phyloP scores from a whole-genome alignment of 441 rosid genomes.

The Daphne laureola region DNA sequence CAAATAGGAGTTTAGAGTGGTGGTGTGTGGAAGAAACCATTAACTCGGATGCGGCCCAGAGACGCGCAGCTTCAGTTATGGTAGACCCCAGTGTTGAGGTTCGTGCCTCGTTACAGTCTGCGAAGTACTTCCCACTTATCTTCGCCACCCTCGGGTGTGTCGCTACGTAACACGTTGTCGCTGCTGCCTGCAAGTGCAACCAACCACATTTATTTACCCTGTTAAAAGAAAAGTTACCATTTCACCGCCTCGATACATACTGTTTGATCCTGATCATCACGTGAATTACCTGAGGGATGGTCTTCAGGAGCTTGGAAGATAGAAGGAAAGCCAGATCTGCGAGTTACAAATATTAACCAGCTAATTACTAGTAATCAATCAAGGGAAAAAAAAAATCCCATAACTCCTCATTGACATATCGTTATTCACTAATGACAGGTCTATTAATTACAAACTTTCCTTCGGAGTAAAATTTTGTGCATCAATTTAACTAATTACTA shows the following conservation, averaged over 20 bases:
- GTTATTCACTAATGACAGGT: no score
- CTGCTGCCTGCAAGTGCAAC: constrained; percentile 53
- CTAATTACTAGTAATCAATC: no score
- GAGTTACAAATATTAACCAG: background rate
- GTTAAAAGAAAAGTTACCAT: no score
- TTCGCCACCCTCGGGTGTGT: constrained; percentile 39
- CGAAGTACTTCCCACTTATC: constrained; percentile 63
- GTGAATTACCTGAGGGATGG: constrained; percentile 69
- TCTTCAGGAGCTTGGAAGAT: constrained; percentile 74
- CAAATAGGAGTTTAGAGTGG: constrained; percentile 31
- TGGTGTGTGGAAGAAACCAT: constrained; percentile 52
- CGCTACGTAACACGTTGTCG: constrained; percentile 78
- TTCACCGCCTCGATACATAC: no score
- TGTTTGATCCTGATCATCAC: no score
- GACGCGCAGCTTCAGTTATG: constrained; percentile 54
- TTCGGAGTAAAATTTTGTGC: no score
- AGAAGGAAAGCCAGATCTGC: constrained; percentile 80
- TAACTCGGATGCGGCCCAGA: constrained; percentile 76
- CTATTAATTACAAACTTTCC: no score
- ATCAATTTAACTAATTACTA: no score
- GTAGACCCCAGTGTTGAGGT: constrained; percentile 62
- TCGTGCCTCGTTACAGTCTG: constrained; percentile 73
- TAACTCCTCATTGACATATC: no score
- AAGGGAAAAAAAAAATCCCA: no score
- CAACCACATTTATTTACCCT: background rate